These are phyloP conservation scores for Monosporascus ibericus DNA, from an alignment of 2,329 filamentous ascomycete genomes.

Conservation along the genomic window DNA sequence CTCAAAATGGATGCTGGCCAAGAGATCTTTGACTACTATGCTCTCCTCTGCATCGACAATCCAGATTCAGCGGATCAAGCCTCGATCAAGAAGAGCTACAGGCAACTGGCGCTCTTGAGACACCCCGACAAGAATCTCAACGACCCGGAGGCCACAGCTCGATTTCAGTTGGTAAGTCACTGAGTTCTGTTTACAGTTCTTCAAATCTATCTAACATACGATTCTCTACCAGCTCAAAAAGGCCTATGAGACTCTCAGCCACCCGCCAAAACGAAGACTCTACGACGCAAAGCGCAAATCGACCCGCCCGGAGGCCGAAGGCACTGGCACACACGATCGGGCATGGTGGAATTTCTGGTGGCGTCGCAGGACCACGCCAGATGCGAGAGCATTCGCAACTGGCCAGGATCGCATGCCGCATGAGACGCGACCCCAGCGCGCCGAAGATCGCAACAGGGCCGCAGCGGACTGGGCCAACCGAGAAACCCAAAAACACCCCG, in stretches of 20 bases:
- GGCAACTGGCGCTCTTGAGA: neutral
- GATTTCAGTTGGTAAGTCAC: neutral
- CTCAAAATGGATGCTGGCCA: too few relatives aligned
- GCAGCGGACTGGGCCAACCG: neutral
- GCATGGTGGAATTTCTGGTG: too few relatives aligned
- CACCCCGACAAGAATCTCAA: neutral
- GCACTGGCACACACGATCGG: too few relatives aligned
- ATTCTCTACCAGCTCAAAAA: neutral
- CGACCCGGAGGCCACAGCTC: neutral
- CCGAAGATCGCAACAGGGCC: neutral
- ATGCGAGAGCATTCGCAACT: neutral
- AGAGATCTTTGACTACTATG: neutral
- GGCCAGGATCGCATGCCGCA: neutral
- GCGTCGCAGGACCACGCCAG: neutral
- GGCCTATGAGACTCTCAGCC: neutral
- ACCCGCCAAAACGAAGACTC: neutral
- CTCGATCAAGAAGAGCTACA: neutral
- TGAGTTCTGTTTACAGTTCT: neutral
- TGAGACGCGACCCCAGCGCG: neutral
- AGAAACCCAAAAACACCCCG: neutral
- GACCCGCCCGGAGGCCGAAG: too few relatives aligned
- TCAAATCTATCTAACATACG: neutral
- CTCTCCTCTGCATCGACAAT: neutral
- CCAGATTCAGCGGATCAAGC: neutral
- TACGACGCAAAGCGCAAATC: too few relatives aligned